Percentiles rank a stretch among this genome's conserved stretches.
Conservation (phyloP, 2,329 filamentous ascomycete species). For the Neurospora crassa region DNA sequence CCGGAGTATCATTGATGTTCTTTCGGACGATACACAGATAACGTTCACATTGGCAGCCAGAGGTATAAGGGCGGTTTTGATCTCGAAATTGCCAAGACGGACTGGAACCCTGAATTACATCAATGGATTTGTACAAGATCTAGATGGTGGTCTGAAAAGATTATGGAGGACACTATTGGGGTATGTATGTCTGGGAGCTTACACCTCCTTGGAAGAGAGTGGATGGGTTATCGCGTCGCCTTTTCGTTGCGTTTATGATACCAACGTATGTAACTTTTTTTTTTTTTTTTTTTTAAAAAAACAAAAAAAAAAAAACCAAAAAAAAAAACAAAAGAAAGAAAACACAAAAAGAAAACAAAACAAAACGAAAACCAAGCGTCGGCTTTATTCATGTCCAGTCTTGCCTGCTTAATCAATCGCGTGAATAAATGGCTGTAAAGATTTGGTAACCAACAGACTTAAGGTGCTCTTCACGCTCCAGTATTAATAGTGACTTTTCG, state of each 20-base stretch:
- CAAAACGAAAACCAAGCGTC: not conserved
- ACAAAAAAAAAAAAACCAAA: too few relatives aligned
- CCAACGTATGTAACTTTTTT: not conserved
- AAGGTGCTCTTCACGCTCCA: not conserved
- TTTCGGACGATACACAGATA: not conserved
- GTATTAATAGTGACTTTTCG: not conserved
- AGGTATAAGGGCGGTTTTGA: not conserved
- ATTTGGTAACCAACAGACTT: not conserved
- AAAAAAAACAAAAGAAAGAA: too few relatives aligned
- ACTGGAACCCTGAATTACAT: not conserved
- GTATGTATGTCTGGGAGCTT: not conserved
- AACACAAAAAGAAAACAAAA: not conserved
- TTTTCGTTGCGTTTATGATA: not conserved
- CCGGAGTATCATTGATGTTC: slow-evolving; percentile 17
- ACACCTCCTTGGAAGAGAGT: not conserved
- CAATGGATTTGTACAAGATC: not conserved
- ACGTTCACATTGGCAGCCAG: not conserved
- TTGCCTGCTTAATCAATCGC: not conserved
- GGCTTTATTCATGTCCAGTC: not conserved
- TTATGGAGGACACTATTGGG: not conserved
- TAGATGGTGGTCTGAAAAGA: not conserved
- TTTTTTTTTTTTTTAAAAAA: too few relatives aligned
- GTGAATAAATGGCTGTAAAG: not conserved
- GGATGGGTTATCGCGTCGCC: not conserved
- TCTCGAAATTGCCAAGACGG: not conserved